Base-by-base conservation (phyloP, 1,284 basidiomycete species). In the Meira nashicola region DNA sequence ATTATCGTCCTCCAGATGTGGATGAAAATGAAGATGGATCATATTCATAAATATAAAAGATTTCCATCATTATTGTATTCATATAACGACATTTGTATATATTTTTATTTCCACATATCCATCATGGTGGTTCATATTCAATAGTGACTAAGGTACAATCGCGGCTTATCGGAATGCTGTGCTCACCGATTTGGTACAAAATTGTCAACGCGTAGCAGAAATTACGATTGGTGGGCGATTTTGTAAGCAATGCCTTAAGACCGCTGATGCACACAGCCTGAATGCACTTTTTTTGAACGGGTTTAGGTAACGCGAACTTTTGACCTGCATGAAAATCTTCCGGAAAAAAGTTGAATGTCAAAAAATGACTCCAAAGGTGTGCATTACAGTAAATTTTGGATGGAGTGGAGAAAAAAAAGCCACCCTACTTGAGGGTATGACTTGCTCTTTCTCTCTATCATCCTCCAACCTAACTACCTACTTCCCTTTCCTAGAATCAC, bases 1-100 rank as follows among this genome's bases (percentile, higher is more conserved):
- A 73, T 55, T 73, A 69, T 33, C 58, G 54, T 43, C 43, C 25
- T 17, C 55, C 57, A 23, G 55, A 47, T 15, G 55, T 38, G 2
- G 55, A 56, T 17, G 55, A 44, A 8, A 57, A 39, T 7, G 51
- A 53, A 48, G 46, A 48, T 4, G 28, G 28, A 33, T 33, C 28
- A 33, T 33, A 33, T 33, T 33, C 28, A 8, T 33, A 33, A 8
- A 33, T 4, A 33, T 3, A 33, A 11, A 43, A 43, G 14, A 11
- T 19, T 19, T 43, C 11, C n/a, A n/a, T n/a, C n/a, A 5, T 25
- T 17, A 19, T 48, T 21, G 12, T 48, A 21, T 21, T 17, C 14
- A 19, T 21, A 17, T 48, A 48, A 23, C 46, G 21, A 48, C 21
- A 19, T 21, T 48, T 48, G 12, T 48, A 21, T 48, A 21, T 25